phyloP scores from a whole-genome alignment of 2,329 filamentous ascomycete species.

The Calonectria leucothoes region DNA sequence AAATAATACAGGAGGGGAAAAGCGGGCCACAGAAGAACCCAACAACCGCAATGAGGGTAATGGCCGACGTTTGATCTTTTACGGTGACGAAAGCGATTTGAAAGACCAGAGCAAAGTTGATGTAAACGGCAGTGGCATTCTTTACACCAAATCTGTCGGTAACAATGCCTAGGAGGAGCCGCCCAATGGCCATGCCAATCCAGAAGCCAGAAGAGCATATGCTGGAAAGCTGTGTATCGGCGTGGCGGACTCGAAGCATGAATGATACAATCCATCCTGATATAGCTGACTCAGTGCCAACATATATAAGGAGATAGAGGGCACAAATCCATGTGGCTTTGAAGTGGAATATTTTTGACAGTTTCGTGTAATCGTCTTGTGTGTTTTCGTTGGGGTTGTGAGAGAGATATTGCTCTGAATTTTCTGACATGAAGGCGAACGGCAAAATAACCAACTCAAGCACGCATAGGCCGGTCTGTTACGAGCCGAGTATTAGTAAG shows the following conservation, averaged over 20 bases:
- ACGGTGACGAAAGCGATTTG: neutral
- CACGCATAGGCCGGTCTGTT: neutral
- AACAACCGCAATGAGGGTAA: neutral
- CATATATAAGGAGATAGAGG: conserved; percentile 55
- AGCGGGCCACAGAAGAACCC: neutral
- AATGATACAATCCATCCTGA: conserved; percentile 60
- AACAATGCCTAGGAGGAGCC: conserved; percentile 46
- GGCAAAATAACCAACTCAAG: neutral
- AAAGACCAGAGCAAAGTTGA: neutral
- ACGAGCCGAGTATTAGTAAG: neutral
- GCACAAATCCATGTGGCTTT: conserved; percentile 54
- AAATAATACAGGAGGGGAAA: neutral
- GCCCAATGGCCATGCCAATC: conserved; percentile 55
- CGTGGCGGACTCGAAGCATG: conserved; percentile 54
- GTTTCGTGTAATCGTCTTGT: neutral
- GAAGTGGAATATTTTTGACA: conserved; percentile 45
- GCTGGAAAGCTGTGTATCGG: conserved; percentile 49
- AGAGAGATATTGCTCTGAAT: neutral
- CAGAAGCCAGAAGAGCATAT: conserved; percentile 57
- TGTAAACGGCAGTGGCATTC: neutral
- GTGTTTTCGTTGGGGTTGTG: neutral
- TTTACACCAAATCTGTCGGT: conserved; percentile 42
- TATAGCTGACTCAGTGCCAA: conserved; percentile 57
- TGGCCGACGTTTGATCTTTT: neutral
- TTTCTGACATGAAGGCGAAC: neutral